Evolutionary conservation across 495 filamentous ascomycete genomes (phyloP).

Genomic region (Penicillium herquei): DNA sequence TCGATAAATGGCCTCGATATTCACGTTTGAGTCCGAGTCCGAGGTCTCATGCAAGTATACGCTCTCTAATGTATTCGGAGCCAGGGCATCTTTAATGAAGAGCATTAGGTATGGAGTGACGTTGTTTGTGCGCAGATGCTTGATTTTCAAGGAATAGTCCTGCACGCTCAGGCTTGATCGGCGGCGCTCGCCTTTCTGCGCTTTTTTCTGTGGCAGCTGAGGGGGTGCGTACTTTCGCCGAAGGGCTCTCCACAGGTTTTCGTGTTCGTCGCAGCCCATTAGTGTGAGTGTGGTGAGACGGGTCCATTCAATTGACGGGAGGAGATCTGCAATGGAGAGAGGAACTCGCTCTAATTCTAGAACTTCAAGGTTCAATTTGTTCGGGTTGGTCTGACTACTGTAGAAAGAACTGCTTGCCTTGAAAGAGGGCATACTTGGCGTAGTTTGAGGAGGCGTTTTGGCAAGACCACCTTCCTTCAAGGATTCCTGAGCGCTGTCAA

Average conservation of each 20-base stretch:
- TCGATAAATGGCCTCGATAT: constrained; percentile 72
- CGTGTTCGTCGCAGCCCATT: constrained; percentile 74
- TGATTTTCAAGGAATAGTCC: constrained; percentile 72
- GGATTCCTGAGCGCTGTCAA: too few species aligned
- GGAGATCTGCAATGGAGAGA: constrained; percentile 65
- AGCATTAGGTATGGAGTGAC: constrained; percentile 75
- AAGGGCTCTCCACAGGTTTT: constrained; percentile 78
- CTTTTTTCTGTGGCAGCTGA: constrained; percentile 19
- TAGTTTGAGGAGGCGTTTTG: too few species aligned
- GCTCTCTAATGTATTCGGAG: constrained; percentile 81
- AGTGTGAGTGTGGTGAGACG: constrained; percentile 76
- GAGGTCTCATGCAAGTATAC: constrained; percentile 78
- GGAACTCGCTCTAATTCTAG: constrained; percentile 83
- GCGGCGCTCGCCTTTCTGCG: constrained; percentile 15
- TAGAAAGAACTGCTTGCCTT: constrained; percentile 2
- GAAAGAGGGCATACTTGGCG: not conserved
- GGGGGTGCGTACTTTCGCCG: constrained; percentile 67
- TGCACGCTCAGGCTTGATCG: constrained; percentile 12
- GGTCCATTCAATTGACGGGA: constrained; percentile 77
- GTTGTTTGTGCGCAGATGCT: constrained; percentile 77
- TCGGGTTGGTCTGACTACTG: constrained; percentile 8
- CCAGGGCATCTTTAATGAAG: constrained; percentile 82
- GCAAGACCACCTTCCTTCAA: too few species aligned
- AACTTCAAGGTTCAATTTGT: constrained; percentile 61
- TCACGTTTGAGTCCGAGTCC: constrained; percentile 55